Base-by-base conservation (phyloP, 805 yeast genomes). In the Kuraishia ogatae region DNA sequence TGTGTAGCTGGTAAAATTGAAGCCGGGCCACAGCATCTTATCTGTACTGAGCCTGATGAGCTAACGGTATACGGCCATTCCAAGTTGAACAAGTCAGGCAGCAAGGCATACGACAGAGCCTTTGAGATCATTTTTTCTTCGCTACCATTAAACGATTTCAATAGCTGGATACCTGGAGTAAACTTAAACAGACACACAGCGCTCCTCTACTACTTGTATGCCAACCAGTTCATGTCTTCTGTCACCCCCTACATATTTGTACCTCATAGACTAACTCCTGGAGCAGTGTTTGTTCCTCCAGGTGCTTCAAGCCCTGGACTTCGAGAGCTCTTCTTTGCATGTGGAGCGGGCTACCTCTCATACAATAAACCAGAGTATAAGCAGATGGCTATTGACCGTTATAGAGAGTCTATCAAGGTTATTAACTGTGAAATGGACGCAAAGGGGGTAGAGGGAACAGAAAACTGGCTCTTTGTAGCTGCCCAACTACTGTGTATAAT, bases 391-490 rank as follows among this genome's bases (percentile, higher is more conserved):
- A 39, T 28, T 10, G 20, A 20, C 2, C 13, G 39, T 2, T 54
- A 54, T 50, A 26, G 50, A 46, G 50, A 50, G 28, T 50, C 56
- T 5, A n/a, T 54, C 8, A 35, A 15, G 39, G 46, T 24, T 11
- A 50, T 54, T 2, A 50, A 54, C 15, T 47, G 24, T 15, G 48
- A 21, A 2, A 24, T 54, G 11, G 29, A 35, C n/a, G 46, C 20
- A 19, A 54, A 50, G 4, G 20, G 19, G 21, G 50, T 48, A n/a
- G 26, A 43, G 23, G 56, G 56, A n/a, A 50, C 56, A 1, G 56
- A 54, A 22, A 39, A 50, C 21, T 54, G 56, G 56, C 47, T 54
- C 11, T 54, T 54, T 54, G 56, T 54, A 1, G 56, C 56, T 13
- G 50, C 56, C 15, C 56, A 54, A 21, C 49, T 50, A 4, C 10